A percentile compares a stretch with the other conserved stretches of the same genome.
Evolutionary conservation across 371 early-diverging fungal genomes (phyloP).

Genomic region (Blakeslea trispora): DNA sequence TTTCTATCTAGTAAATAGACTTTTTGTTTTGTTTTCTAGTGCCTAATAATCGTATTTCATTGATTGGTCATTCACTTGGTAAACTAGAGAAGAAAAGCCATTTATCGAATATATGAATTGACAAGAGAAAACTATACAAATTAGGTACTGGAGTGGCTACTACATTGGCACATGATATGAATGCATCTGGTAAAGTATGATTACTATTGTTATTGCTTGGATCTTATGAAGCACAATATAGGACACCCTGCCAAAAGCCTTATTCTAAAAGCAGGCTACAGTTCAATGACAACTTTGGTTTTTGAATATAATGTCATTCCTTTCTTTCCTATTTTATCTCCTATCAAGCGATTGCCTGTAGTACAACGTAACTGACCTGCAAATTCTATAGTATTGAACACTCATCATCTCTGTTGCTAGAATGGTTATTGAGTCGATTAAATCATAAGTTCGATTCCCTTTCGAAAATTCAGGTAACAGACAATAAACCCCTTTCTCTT

Average conservation of each 20-base stretch:
- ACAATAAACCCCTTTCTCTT: neutral
- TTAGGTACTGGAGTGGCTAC: slow-evolving; percentile 52
- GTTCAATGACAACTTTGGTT: slow-evolving; percentile 40
- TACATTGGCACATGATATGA: slow-evolving; percentile 39
- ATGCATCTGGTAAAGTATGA: slow-evolving; percentile 28
- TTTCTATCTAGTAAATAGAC: no score
- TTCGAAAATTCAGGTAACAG: slow-evolving; percentile 41
- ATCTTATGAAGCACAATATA: neutral
- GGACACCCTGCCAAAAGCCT: slow-evolving; percentile 38
- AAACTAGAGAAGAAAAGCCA: no score
- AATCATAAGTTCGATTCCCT: slow-evolving; percentile 43
- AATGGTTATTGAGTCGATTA: slow-evolving; percentile 35
- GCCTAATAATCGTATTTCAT: slow-evolving; percentile 30
- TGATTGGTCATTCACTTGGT: slow-evolving; percentile 53
- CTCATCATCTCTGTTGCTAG: slow-evolving; percentile 15
- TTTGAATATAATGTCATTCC: slow-evolving; percentile 45
- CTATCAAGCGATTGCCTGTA: slow-evolving; percentile 32
- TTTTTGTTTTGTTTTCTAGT: slow-evolving; percentile 33
- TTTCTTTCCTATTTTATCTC: slow-evolving; percentile 38
- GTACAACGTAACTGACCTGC: slow-evolving; percentile 33
- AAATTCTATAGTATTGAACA: no score
- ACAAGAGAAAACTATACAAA: no score
- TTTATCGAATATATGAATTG: no score
- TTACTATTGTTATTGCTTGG: neutral
- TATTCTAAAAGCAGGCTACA: slow-evolving; percentile 49